These are phyloP conservation scores for Eimeria falciformis DNA, from an alignment of 169 alveolate genomes.

Conservation along the genomic window DNA sequence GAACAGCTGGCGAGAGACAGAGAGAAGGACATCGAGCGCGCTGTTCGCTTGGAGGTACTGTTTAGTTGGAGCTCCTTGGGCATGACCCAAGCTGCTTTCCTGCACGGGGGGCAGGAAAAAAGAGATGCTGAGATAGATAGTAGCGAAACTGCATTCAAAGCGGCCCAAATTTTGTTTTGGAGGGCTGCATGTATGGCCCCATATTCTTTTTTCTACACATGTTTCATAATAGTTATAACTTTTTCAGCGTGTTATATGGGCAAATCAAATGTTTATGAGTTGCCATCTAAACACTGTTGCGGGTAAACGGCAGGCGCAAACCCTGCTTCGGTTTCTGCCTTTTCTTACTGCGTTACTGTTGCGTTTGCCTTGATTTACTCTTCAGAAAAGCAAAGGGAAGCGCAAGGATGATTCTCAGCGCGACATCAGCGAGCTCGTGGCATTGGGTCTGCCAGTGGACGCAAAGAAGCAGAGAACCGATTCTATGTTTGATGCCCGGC, in stretches of 20 bases:
- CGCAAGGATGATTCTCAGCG: slow-evolving; percentile 92
- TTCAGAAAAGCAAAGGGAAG: slow-evolving; percentile 88
- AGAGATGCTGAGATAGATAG: too few species aligned
- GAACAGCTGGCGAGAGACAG: slow-evolving; percentile 84
- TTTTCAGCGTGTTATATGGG: too few species aligned
- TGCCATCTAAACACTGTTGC: too few species aligned
- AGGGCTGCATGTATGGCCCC: too few species aligned
- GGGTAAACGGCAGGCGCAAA: too few species aligned
- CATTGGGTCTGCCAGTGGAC: slow-evolving; percentile 89
- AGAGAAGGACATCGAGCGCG: slow-evolving; percentile 89
- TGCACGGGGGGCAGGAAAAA: not conserved
- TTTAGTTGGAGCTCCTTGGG: not conserved
- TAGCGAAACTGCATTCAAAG: too few species aligned
- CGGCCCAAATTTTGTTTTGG: too few species aligned
- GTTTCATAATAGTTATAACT: too few species aligned
- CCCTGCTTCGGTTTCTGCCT: not conserved
- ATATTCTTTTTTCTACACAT: too few species aligned
- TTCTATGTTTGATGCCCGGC: slow-evolving; percentile 90
- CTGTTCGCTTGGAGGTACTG: slow-evolving; percentile 84
- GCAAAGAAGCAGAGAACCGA: slow-evolving; percentile 76
- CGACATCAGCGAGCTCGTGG: slow-evolving; percentile 95
- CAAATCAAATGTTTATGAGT: too few species aligned
- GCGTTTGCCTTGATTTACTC: not conserved
- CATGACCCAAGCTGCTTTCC: too few species aligned
- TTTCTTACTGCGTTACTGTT: not conserved